These are phyloP conservation scores for Fagopyrum homotropicum DNA, from an alignment of 148 eudicot genomes.

Conservation along the genomic window DNA sequence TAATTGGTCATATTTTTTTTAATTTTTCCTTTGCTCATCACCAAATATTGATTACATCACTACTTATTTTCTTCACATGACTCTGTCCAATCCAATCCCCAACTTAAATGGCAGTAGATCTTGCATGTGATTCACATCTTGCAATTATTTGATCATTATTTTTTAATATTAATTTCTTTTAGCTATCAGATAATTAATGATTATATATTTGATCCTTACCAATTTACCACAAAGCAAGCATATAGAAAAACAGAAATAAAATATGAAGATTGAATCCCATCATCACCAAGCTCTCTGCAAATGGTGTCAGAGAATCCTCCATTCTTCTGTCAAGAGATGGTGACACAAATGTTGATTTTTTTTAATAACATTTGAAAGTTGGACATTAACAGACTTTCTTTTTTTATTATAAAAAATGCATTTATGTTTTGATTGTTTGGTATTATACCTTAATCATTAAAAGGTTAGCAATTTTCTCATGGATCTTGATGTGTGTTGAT, in stretches of 20 bases:
- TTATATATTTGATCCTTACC: neutral
- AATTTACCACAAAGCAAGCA: neutral
- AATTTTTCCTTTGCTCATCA: neutral
- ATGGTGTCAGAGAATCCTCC: slow-evolving; percentile 3
- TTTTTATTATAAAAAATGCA: neutral
- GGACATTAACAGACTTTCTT: neutral
- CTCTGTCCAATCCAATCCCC: slow-evolving; percentile 4
- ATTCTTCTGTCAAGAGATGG: neutral
- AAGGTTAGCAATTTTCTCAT: neutral
- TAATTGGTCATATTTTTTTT: neutral
- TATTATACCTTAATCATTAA: neutral
- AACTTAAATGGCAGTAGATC: slow-evolving; percentile 1
- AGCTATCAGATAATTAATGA: neutral
- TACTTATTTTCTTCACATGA: slow-evolving; percentile 10
- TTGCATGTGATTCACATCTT: slow-evolving; percentile 8
- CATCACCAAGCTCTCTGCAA: neutral
- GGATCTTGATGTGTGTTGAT: neutral
- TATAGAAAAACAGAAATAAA: neutral
- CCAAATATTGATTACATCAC: slow-evolving; percentile 9
- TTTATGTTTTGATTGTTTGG: neutral
- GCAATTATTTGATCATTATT: neutral
- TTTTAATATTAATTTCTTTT: neutral
- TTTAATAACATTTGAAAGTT: neutral
- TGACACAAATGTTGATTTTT: neutral
- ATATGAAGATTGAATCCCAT: neutral